These are phyloP conservation scores for Lipomyces orientalis DNA, from an alignment of 805 yeast species.

Conservation along the genomic window DNA sequence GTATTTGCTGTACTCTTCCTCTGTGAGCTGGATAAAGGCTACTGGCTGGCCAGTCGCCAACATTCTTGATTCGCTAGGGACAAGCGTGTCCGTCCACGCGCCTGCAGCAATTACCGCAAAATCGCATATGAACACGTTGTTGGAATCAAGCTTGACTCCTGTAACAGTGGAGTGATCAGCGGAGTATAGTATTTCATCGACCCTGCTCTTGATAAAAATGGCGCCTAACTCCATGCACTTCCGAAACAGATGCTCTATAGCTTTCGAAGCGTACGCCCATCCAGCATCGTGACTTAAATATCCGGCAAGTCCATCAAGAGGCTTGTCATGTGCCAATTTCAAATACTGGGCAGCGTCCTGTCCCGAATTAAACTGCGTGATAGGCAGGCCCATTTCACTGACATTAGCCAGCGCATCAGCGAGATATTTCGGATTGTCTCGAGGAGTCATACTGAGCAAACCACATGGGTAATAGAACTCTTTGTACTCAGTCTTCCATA, in stretches of 20 bases:
- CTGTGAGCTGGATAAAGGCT: slow-evolving; percentile 35
- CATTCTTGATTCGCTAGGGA: slow-evolving; percentile 18
- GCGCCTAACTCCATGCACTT: slow-evolving; percentile 31
- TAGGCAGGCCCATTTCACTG: slow-evolving; percentile 24
- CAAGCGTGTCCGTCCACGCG: slow-evolving; percentile 37
- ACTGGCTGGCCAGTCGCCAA: slow-evolving; percentile 39
- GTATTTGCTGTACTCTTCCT: slow-evolving; percentile 27
- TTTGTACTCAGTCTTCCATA: slow-evolving; percentile 45
- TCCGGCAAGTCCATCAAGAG: slow-evolving; percentile 42
- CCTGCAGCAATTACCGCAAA: slow-evolving; percentile 35
- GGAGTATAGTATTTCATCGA: slow-evolving; percentile 20
- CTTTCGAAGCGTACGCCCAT: slow-evolving; percentile 37
- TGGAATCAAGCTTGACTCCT: slow-evolving; percentile 17
- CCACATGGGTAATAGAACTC: slow-evolving; percentile 34
- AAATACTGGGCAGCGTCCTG: slow-evolving; percentile 14
- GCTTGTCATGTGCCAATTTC: slow-evolving; percentile 42
- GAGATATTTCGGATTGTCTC: slow-evolving; percentile 26
- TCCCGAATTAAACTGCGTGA: slow-evolving; percentile 17
- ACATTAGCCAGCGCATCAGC: slow-evolving; percentile 26
- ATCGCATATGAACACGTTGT: slow-evolving; percentile 21
- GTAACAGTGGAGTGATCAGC: not conserved
- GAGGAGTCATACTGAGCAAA: slow-evolving; percentile 29
- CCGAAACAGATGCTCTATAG: slow-evolving; percentile 21
- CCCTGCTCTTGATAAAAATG: slow-evolving; percentile 26
- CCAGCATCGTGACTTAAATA: slow-evolving; percentile 41